Percentiles rank a stretch among this genome's conserved stretches.
These are phyloP conservation scores for Croton setiger DNA, from an alignment of 441 rosid genomes.

Conservation along the genomic window DNA sequence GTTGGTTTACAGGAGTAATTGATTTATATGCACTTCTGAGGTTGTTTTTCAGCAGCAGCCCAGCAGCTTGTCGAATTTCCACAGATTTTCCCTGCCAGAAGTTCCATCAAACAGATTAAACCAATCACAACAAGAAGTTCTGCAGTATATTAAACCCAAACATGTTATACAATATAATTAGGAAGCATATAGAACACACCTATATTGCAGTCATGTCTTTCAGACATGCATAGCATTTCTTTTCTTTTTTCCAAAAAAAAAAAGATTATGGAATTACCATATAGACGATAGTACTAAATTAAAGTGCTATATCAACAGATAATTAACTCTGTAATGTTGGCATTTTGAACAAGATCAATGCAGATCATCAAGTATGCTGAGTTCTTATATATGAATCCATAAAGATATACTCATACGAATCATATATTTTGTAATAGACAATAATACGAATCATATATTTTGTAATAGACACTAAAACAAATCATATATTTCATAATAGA, in stretches of 20 bases:
- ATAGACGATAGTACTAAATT: not conserved
- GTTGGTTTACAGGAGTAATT: conserved; percentile 60
- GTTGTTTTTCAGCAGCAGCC: conserved; percentile 89
- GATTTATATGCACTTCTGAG: conserved; percentile 68
- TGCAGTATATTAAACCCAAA: not conserved
- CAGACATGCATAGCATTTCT: not conserved
- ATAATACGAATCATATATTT: not conserved
- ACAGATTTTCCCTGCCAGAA: conserved; percentile 71
- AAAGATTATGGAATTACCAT: not conserved
- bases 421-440: not conserved
- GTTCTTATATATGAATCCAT: not conserved
- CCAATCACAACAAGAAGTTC: not conserved
- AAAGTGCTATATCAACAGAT: not conserved
- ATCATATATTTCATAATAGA: not conserved
- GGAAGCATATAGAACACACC: not conserved
- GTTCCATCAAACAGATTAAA: not conserved
- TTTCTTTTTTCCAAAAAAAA: too few species aligned
- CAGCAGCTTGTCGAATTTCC: conserved; percentile 98
- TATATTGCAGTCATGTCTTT: conserved; percentile 5
- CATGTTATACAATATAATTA: not conserved
- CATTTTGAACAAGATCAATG: conserved; percentile 4
- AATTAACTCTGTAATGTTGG: not conserved
- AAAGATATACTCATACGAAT: not conserved
- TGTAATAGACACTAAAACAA: too few species aligned
- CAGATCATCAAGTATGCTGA: not conserved